A percentile compares a stretch with the other conserved stretches of the same genome.
Evolutionary conservation across 2,329 filamentous ascomycete species (phyloP).

Genomic region (Leptographium lundbergii): DNA sequence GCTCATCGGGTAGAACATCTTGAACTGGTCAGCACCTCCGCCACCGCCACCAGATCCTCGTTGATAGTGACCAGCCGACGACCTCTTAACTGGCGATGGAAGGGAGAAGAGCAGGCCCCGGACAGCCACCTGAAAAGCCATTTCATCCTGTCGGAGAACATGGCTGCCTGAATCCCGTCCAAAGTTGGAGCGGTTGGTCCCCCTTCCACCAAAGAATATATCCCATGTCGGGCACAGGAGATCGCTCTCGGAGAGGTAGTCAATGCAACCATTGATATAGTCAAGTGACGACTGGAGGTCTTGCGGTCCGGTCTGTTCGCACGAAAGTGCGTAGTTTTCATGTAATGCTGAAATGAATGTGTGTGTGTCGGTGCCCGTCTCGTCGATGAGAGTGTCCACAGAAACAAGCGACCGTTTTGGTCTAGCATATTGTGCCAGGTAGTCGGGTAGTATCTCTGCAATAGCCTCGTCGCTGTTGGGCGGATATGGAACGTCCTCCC

Average conservation of each 20-base stretch:
- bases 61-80: slow-evolving; percentile 32
- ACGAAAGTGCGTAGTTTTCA: slow-evolving; percentile 86
- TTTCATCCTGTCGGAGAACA: slow-evolving; percentile 78
- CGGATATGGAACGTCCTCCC: slow-evolving; percentile 41
- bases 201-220: slow-evolving; percentile 50
- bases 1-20: slow-evolving; percentile 86
- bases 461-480: slow-evolving; percentile 23
- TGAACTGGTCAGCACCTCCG: slow-evolving; percentile 50
- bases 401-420: slow-evolving; percentile 52
- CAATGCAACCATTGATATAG: slow-evolving; percentile 72
- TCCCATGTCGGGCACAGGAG: slow-evolving; percentile 65
- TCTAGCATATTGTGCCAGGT: slow-evolving; percentile 43
- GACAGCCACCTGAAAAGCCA: slow-evolving; percentile 83
- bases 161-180: slow-evolving; percentile 53
- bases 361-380: slow-evolving; percentile 81
- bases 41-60: slow-evolving; percentile 21
- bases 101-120: slow-evolving; percentile 76
- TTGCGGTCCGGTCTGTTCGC: slow-evolving; percentile 40
- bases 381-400: slow-evolving; percentile 72
- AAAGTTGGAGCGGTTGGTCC: slow-evolving; percentile 18
- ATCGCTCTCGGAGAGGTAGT: slow-evolving; percentile 77
- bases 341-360: slow-evolving; percentile 16
- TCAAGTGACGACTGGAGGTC: slow-evolving; percentile 55
- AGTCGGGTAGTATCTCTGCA: slow-evolving; percentile 45
- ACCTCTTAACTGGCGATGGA: slow-evolving; percentile 73